phyloP scores from a whole-genome alignment of 371 early-diverging fungal species.

The Rhizopus stolonifer region DNA sequence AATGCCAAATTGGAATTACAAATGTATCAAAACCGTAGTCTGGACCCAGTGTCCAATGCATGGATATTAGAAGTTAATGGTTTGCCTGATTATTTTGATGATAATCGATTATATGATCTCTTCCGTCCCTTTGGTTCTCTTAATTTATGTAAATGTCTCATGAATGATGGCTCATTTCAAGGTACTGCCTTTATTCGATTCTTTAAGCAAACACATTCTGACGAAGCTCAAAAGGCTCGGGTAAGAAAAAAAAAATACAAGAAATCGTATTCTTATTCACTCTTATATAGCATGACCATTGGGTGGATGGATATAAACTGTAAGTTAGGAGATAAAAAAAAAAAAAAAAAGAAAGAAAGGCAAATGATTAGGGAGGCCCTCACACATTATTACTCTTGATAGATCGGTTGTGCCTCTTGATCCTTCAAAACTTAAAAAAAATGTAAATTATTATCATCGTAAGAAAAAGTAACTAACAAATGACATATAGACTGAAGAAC shows the following conservation, averaged over 20 bases:
- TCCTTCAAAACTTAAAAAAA: conserved; percentile 10
- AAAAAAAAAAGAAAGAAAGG: not conserved
- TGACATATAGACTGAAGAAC: conserved; percentile 7
- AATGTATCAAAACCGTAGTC: conserved; percentile 28
- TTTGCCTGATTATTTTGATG: conserved; percentile 29
- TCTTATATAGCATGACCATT: conserved; percentile 28
- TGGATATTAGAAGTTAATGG: conserved; percentile 29
- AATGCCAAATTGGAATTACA: conserved; percentile 30
- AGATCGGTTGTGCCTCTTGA: conserved; percentile 27
- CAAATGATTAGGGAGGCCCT: conserved; percentile 1
- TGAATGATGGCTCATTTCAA: conserved; percentile 24
- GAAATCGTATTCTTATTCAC: conserved; percentile 20
- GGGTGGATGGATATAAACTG: conserved; percentile 35
- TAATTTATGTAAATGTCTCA: conserved; percentile 27
- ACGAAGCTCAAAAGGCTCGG: conserved; percentile 27
- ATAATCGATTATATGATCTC: conserved; percentile 30
- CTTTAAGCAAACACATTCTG: conserved; percentile 33
- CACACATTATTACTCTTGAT: not conserved
- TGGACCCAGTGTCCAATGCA: conserved; percentile 35
- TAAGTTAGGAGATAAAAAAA: conserved; percentile 25
- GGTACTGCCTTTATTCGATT: conserved; percentile 38
- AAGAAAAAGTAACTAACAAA: conserved; percentile 17
- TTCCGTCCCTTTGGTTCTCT: conserved; percentile 49
- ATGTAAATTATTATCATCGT: no score
- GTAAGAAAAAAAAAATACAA: conserved; percentile 20